Evolutionary conservation across 768 basidiomycete species (phyloP).

Genomic region (Mycena filopes): DNA sequence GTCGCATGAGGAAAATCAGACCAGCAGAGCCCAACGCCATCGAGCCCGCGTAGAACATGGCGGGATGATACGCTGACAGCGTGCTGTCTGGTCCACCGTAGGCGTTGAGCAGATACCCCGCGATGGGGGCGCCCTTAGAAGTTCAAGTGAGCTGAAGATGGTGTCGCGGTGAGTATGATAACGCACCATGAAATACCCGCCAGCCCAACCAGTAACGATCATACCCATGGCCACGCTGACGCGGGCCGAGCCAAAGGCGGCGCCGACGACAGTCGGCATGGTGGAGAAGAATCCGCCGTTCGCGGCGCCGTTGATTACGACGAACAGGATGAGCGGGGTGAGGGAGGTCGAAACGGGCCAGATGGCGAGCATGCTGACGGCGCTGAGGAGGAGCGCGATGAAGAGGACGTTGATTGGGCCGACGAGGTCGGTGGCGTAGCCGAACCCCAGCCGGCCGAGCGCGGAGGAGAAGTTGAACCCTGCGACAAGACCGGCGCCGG

Average conservation of each 20-base stretch:
- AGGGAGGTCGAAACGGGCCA: slow-evolving; percentile 42
- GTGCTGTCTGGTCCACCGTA: slow-evolving; percentile 38
- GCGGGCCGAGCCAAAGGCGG: slow-evolving; percentile 41
- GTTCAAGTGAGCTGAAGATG: neutral
- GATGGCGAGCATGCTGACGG: slow-evolving; percentile 43
- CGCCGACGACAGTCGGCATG: slow-evolving; percentile 44
- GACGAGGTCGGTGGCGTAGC: slow-evolving; percentile 41
- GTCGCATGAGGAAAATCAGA: slow-evolving; percentile 29
- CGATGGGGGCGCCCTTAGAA: slow-evolving; percentile 40
- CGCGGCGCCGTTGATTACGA: slow-evolving; percentile 41
- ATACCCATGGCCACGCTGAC: slow-evolving; percentile 46
- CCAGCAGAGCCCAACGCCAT: slow-evolving; percentile 39
- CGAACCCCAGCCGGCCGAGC: slow-evolving; percentile 43
- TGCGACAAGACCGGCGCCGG: slow-evolving; percentile 43
- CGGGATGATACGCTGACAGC: slow-evolving; percentile 40
- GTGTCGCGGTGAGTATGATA: no score
- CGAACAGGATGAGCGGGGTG: slow-evolving; percentile 36
- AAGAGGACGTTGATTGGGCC: slow-evolving; percentile 43
- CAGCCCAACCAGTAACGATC: slow-evolving; percentile 44
- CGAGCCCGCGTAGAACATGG: slow-evolving; percentile 43
- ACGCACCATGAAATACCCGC: slow-evolving; percentile 37
- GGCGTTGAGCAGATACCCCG: slow-evolving; percentile 40
- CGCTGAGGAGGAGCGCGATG: slow-evolving; percentile 40
- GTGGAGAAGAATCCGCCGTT: slow-evolving; percentile 48
- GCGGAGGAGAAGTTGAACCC: slow-evolving; percentile 48